Evolutionary conservation across 768 basidiomycete genomes (phyloP).

Genomic region (Macrolepiota albuminosa): DNA sequence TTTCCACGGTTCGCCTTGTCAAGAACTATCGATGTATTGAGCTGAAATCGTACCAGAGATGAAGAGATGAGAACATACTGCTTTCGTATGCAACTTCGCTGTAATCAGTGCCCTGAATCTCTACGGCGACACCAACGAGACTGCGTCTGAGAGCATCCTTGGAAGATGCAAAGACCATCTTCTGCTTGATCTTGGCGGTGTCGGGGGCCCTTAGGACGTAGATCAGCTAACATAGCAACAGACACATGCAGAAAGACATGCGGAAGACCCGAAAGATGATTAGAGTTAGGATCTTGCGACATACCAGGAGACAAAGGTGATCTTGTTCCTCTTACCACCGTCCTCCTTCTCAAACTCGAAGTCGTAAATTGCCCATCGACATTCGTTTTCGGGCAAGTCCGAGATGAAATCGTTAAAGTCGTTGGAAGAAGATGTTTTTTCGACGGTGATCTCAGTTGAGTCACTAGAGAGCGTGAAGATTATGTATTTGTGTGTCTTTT

Average conservation of each 20-base stretch:
- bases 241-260: neutral
- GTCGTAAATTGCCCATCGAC: slow-evolving; percentile 92
- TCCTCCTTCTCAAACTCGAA: slow-evolving; percentile 75
- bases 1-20: slow-evolving; percentile 28
- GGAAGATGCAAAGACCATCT: slow-evolving; percentile 93
- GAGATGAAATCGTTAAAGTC: slow-evolving; percentile 71
- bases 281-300: slow-evolving; percentile 25
- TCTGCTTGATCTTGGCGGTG: slow-evolving; percentile 76
- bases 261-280: neutral
- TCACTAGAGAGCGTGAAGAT: slow-evolving; percentile 63
- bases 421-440: slow-evolving; percentile 47
- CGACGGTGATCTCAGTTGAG: slow-evolving; percentile 72
- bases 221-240: slow-evolving; percentile 19
- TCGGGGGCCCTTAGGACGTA: slow-evolving; percentile 73
- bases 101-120: slow-evolving; percentile 83
- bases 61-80: slow-evolving; percentile 42
- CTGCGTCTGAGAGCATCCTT: slow-evolving; percentile 70
- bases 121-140: slow-evolving; percentile 71
- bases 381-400: slow-evolving; percentile 69
- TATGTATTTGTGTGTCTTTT: slow-evolving; percentile 79
- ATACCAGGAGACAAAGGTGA: slow-evolving; percentile 82
- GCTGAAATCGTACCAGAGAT: neutral
- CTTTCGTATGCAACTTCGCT: slow-evolving; percentile 67
- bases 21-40: slow-evolving; percentile 19
- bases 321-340: slow-evolving; percentile 80